Percentiles rank a stretch among this genome's conserved stretches.
phyloP scores from a whole-genome alignment of 768 basidiomycete genomes.

The Russula vinacea region DNA sequence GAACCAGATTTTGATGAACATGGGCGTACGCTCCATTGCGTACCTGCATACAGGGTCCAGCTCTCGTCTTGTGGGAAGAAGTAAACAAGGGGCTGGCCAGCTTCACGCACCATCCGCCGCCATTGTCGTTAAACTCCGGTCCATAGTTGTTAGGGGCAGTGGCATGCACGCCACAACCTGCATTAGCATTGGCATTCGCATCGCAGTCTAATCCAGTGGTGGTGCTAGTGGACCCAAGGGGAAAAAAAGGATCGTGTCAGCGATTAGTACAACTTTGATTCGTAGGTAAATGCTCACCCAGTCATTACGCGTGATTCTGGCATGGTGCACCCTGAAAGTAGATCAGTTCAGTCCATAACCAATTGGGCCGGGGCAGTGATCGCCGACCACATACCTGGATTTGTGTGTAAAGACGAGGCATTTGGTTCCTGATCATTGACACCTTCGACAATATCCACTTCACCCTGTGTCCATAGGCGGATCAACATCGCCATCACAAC shows the following conservation, averaged over 20 bases:
- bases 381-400: conserved; percentile 30
- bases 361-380: neutral
- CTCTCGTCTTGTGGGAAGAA: neutral
- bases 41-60: conserved; percentile 41
- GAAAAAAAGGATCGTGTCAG: neutral
- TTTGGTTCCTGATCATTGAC: conserved; percentile 56
- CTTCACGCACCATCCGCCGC: conserved; percentile 58
- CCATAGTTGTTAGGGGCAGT: conserved; percentile 49
- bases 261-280: neutral
- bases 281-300: conserved; percentile 40
- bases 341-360: neutral
- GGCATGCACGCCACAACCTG: conserved; percentile 53
- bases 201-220: conserved; percentile 49
- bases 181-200: conserved; percentile 45
- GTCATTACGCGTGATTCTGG: conserved; percentile 44
- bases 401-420: conserved; percentile 55
- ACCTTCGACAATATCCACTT: conserved; percentile 55
- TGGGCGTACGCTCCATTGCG: conserved; percentile 57
- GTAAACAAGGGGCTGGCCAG: neutral
- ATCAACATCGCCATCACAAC: conserved; percentile 9
- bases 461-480: conserved; percentile 41
- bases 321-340: conserved; percentile 53
- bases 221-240: conserved; percentile 32
- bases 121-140: conserved; percentile 53
- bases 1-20: conserved; percentile 67